Conservation (phyloP, 2,329 filamentous ascomycete species). For the Grosmannia huntii region DNA sequence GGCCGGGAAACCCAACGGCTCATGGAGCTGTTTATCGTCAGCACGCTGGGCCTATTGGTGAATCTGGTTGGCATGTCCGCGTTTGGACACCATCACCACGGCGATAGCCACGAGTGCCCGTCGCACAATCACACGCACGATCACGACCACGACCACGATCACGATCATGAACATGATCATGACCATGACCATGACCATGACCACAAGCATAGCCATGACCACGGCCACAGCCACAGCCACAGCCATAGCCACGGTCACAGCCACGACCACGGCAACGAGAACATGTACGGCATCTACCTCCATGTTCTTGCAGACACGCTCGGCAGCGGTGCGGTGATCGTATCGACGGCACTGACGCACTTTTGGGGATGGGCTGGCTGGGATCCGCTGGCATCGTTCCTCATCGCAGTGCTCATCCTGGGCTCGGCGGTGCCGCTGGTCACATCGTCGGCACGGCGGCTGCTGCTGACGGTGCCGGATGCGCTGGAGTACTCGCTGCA, state of each 20-base stretch:
- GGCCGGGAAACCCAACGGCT: constrained; percentile 75
- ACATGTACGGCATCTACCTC: constrained; percentile 94
- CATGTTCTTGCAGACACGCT: constrained; percentile 92
- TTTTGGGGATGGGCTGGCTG: constrained; percentile 85
- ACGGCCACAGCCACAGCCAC: constrained; percentile 25
- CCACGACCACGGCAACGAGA: constrained; percentile 53
- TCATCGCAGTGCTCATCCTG: constrained; percentile 89
- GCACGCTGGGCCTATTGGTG: constrained; percentile 71
- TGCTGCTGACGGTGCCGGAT: constrained; percentile 75
- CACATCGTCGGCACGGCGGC: constrained; percentile 64
- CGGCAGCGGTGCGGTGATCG: constrained; percentile 86
- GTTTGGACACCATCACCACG: constrained; percentile 56
- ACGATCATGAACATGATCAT: constrained; percentile 18
- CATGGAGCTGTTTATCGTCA: constrained; percentile 78
- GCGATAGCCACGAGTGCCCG: constrained; percentile 25
- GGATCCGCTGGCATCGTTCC: constrained; percentile 85
- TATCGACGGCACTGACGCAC: constrained; percentile 78
- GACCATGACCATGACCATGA: constrained; percentile 14
- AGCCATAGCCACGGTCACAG: constrained; percentile 19
- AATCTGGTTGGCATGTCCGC: constrained; percentile 87
- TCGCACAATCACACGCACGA: constrained; percentile 29
- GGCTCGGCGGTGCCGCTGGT: constrained; percentile 84
- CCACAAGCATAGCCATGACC: constrained; percentile 19
- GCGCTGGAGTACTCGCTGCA: constrained; percentile 79
- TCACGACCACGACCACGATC: constrained; percentile 33